These are phyloP conservation scores for Apiosordaria backusii DNA, from an alignment of 495 filamentous ascomycete genomes.

Conservation along the genomic window DNA sequence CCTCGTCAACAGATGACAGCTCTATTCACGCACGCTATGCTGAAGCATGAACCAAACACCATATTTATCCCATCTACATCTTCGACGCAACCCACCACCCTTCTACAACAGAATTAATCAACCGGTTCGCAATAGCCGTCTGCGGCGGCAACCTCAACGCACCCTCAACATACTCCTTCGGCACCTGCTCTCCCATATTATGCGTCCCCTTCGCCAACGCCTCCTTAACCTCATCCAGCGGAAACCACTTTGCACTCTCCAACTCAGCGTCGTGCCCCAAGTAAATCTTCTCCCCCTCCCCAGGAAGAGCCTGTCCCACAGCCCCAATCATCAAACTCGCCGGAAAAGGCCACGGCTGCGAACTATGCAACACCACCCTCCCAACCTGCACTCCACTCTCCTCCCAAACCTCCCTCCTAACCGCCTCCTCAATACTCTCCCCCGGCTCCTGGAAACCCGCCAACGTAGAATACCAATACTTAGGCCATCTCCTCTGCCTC, in stretches of 20 bases:
- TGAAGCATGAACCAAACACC: neutral
- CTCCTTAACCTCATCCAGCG: slow-evolving; percentile 63
- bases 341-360: slow-evolving; percentile 68
- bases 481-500: slow-evolving; percentile 77
- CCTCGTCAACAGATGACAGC: neutral
- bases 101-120: slow-evolving; percentile 50
- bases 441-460: slow-evolving; percentile 95
- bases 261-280: slow-evolving; percentile 88
- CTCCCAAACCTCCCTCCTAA: slow-evolving; percentile 93
- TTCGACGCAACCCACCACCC: slow-evolving; percentile 39
- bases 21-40: neutral
- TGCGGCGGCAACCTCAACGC: slow-evolving; percentile 66
- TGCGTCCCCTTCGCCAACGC: slow-evolving; percentile 59
- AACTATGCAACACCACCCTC: slow-evolving; percentile 84
- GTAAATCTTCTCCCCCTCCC: slow-evolving; percentile 73
- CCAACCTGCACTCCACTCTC: slow-evolving; percentile 83
- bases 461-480: slow-evolving; percentile 81
- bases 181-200: slow-evolving; percentile 58
- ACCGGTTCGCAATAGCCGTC: slow-evolving; percentile 77
- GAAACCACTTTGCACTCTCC: slow-evolving; percentile 83
- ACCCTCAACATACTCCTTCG: slow-evolving; percentile 69
- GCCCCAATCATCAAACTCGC: slow-evolving; percentile 94
- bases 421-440: slow-evolving; percentile 91
- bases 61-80: slow-evolving; percentile 31
- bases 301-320: slow-evolving; percentile 76